These are phyloP conservation scores for Skeletonema tropicum DNA, from an alignment of 108 stramenopile genomes.

Conservation along the genomic window DNA sequence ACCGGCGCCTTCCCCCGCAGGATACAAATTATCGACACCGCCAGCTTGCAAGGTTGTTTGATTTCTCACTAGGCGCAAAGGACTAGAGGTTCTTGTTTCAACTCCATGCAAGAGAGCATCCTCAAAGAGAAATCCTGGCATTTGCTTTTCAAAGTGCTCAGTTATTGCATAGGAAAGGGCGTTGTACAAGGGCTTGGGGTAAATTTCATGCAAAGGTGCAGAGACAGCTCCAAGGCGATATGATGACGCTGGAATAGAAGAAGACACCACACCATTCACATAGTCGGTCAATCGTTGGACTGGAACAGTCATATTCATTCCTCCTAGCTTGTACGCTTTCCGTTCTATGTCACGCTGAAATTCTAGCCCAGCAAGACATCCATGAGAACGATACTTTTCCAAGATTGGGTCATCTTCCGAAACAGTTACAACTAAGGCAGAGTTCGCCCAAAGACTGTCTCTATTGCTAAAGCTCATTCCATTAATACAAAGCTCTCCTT, in stretches of 20 bases:
- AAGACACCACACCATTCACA: slow-evolving; percentile 54
- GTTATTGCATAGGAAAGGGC: slow-evolving; percentile 76
- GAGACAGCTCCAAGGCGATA: slow-evolving; percentile 91
- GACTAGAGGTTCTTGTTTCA: slow-evolving; percentile 93
- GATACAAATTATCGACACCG: slow-evolving; percentile 73
- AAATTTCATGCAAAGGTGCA: slow-evolving; percentile 87
- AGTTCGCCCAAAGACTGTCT: slow-evolving; percentile 91
- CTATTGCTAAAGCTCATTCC: slow-evolving; percentile 95
- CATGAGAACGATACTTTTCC: slow-evolving; percentile 68
- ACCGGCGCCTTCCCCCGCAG: slow-evolving; percentile 95
- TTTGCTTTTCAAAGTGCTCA: slow-evolving; percentile 76
- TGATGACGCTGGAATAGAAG: slow-evolving; percentile 79
- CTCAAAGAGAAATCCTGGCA: slow-evolving; percentile 62
- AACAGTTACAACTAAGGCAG: slow-evolving; percentile 92
- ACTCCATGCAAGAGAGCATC: slow-evolving; percentile 92
- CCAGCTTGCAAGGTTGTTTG: slow-evolving; percentile 66
- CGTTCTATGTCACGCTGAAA: slow-evolving; percentile 92
- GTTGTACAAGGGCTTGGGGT: slow-evolving; percentile 78
- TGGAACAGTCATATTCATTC: slow-evolving; percentile 85
- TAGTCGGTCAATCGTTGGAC: slow-evolving; percentile 94
- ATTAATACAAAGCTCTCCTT: slow-evolving; percentile 91
- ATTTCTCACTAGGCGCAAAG: slow-evolving; percentile 83
- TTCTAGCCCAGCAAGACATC: slow-evolving; percentile 72
- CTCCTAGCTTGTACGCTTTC: slow-evolving; percentile 77
- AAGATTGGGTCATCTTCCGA: slow-evolving; percentile 80